Evolutionary conservation across 345 rosid genomes (phyloP), one percentile per base, ranked within the genome.

Genomic region (Lepidium didymum): DNA sequence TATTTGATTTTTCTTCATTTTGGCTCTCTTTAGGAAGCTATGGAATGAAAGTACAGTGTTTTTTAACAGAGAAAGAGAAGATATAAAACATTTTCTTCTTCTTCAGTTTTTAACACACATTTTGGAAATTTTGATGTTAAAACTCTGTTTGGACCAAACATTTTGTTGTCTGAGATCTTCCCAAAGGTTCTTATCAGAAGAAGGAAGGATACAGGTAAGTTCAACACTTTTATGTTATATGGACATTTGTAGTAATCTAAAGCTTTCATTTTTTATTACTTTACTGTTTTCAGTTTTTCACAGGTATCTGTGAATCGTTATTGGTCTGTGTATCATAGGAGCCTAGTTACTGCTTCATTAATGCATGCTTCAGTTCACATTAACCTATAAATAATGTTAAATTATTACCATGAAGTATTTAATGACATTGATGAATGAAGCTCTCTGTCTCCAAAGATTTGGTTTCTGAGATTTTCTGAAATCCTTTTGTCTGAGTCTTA

Each of bases 191-290:
- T 56, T 55, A 40, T 31, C 67, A 29, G 51, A 38, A 29, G 62
- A 60, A 52, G 67, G 68, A 53, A 61, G 63, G 42, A 44, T 53
- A 67, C 52, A 74, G 68, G 69, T n/a, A 53, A 67, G 69, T 53
- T 75, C 64, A 16, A 58, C 42, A 64, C 9, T 59, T 50, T 66
- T 34, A 34, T 66, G 72, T 51, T 66, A 67, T 51, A 15, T 49
- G 43, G 66, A 73, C 71, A 56, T 64, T 73, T 66, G 62, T 66
- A 58, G 77, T 66, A 73, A 65, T 66, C 72, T 66, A 52, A 74
- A 42, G 27, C 61, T 67, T 67, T 67, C 42, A 47, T 49, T 18
- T 52, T 67, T 60, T 6, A 34, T 57, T 56, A 34, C 55, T 73
- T 23, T 47, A 58, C 64, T 58, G 64, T 47, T 47, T 47, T 29